Percentiles rank a stretch among this genome's conserved stretches.
phyloP scores from a whole-genome alignment of 2,329 filamentous ascomycete genomes.

The Talaromyces sp. region DNA sequence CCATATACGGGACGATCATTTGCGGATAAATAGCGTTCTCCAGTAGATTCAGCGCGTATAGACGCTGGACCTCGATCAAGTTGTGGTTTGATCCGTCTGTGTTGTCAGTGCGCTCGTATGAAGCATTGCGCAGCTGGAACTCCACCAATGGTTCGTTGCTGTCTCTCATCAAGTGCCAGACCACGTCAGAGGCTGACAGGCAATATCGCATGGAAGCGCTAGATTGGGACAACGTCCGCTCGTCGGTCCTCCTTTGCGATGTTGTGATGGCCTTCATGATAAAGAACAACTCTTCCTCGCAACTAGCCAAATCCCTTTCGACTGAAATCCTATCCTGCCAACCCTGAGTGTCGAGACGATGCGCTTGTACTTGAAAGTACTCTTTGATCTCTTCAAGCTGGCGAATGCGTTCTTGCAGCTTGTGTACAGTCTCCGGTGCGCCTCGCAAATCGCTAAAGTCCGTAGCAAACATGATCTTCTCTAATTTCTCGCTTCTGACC shows the following conservation, averaged over 20 bases:
- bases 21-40: constrained; percentile 90
- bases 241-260: constrained; percentile 79
- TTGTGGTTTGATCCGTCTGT: constrained; percentile 96
- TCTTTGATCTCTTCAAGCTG: constrained; percentile 95
- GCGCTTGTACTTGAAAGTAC: constrained; percentile 89
- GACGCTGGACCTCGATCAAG: constrained; percentile 77
- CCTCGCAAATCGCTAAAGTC: constrained; percentile 97
- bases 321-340: constrained; percentile 89
- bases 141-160: constrained; percentile 85
- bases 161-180: constrained; percentile 92
- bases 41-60: constrained; percentile 85
- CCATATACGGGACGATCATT: constrained; percentile 87
- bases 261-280: constrained; percentile 99
- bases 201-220: constrained; percentile 85
- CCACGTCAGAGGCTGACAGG: constrained; percentile 89
- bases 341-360: constrained; percentile 78
- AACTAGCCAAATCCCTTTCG: constrained; percentile 81
- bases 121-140: constrained; percentile 83
- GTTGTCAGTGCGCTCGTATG: constrained; percentile 94
- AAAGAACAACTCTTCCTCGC: constrained; percentile 97
- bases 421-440: constrained; percentile 86
- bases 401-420: constrained; percentile 84
- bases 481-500: constrained; percentile 87
- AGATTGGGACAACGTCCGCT: constrained; percentile 63
- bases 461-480: constrained; percentile 98